Conservation (phyloP, 1,139 yeast genomes). For the Eremothecium coryli region DNA sequence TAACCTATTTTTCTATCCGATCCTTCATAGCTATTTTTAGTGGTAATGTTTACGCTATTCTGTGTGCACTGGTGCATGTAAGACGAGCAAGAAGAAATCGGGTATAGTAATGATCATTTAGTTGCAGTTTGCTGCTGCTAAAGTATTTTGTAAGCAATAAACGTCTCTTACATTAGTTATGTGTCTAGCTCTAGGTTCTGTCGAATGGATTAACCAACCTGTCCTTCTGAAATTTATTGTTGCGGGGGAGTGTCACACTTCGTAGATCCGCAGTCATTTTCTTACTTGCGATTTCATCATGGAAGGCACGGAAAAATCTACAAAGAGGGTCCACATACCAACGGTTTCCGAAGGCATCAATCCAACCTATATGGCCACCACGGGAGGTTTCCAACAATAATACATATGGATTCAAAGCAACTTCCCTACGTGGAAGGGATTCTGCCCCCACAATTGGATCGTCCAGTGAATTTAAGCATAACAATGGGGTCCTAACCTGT, state of each 20-base stretch:
- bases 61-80: too few relatives aligned
- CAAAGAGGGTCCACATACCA: slow-evolving; percentile 46
- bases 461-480: slow-evolving; percentile 43
- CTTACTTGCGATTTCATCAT: slow-evolving; percentile 20
- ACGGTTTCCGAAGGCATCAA: slow-evolving; percentile 39
- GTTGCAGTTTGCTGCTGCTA: too few relatives aligned
- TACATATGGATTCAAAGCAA: slow-evolving; percentile 46
- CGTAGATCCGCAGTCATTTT: slow-evolving; percentile 14
- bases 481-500: slow-evolving; percentile 44
- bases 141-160: too few relatives aligned
- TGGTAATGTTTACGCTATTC: too few relatives aligned
- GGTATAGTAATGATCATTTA: too few relatives aligned
- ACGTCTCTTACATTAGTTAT: too few relatives aligned
- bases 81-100: too few relatives aligned
- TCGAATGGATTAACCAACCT: slow-evolving; percentile 3
- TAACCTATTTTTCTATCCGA: too few relatives aligned
- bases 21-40: too few relatives aligned
- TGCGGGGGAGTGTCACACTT: slow-evolving; percentile 13
- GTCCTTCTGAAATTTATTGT: too few relatives aligned
- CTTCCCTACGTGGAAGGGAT: slow-evolving; percentile 42
- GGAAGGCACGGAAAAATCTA: slow-evolving; percentile 29
- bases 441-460: slow-evolving; percentile 49
- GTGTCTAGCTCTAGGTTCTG: background rate
- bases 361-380: slow-evolving; percentile 65
- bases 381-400: slow-evolving; percentile 44